Conservation (phyloP, 768 basidiomycete genomes). For the Trametes sanguinea region DNA sequence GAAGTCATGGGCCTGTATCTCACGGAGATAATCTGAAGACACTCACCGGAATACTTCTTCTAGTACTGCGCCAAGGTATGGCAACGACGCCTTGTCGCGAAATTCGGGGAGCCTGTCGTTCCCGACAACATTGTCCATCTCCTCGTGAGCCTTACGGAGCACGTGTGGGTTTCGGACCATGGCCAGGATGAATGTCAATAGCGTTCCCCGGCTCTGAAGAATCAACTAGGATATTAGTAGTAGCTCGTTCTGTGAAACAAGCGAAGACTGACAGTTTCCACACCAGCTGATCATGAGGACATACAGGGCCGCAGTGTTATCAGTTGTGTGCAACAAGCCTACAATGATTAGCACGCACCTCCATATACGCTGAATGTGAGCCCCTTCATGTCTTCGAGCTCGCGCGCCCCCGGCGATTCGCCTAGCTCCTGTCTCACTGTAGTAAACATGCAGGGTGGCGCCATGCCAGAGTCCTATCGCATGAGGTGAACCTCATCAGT, state of each 20-base stretch:
- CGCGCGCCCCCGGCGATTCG: background rate
- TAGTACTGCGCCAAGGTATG: constrained; percentile 41
- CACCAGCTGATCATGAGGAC: constrained; percentile 5
- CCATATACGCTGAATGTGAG: constrained; percentile 12
- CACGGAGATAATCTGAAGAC: background rate
- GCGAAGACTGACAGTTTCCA: constrained; percentile 9
- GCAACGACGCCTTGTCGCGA: constrained; percentile 40
- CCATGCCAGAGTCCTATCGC: background rate
- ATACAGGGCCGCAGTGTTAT: background rate
- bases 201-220: constrained; percentile 39
- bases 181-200: constrained; percentile 42
- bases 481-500: background rate
- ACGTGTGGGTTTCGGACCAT: constrained; percentile 40
- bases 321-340: too few relatives aligned
- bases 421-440: background rate
- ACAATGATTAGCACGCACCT: background rate
- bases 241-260: background rate
- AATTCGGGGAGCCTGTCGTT: constrained; percentile 40
- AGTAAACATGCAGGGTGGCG: background rate
- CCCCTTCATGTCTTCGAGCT: constrained; percentile 3
- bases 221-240: too few relatives aligned
- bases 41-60: constrained; percentile 34
- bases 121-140: constrained; percentile 44
- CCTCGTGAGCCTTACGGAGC: constrained; percentile 40
- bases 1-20: background rate